A percentile compares a stretch with the other conserved stretches of the same genome.
Conservation (phyloP, 176 grass and related monocot genomes). For the Aegilops bicornis region DNA sequence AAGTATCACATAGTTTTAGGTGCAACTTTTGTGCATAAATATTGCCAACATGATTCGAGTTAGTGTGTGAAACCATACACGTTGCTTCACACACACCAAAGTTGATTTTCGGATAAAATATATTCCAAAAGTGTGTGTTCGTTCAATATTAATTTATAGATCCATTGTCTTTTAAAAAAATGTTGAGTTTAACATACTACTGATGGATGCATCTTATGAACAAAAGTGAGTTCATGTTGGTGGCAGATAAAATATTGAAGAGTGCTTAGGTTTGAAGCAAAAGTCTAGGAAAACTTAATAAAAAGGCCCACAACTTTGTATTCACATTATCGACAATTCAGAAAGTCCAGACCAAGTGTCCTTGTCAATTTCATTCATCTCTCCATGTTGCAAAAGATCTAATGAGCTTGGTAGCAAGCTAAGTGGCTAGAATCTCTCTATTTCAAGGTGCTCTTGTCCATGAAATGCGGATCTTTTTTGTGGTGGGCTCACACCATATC, state of each 20-base stretch:
- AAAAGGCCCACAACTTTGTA: not conserved
- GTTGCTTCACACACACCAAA: not conserved
- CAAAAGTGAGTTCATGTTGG: not conserved
- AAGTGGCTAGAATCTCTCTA: constrained; percentile 2
- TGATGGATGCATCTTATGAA: not conserved
- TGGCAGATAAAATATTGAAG: not conserved
- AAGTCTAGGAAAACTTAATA: not conserved
- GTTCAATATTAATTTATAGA: not conserved
- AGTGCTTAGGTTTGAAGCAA: not conserved
- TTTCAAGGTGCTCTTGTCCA: constrained; percentile 17
- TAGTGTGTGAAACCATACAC: not conserved
- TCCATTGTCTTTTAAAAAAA: not conserved
- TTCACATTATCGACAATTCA: not conserved
- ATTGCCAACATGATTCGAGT: not conserved
- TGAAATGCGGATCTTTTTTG: not conserved
- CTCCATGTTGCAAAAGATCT: constrained; percentile 13
- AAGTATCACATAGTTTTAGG: not conserved
- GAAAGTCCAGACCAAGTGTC: not conserved
- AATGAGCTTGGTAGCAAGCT: not conserved
- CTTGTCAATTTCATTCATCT: not conserved
- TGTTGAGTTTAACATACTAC: not conserved
- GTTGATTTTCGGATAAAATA: not conserved
- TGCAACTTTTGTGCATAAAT: not conserved
- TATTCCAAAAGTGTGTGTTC: not conserved
- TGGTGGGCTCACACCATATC: not conserved